Conservation (phyloP, 805 yeast genomes). For the Kluyveromyces siamensis region DNA sequence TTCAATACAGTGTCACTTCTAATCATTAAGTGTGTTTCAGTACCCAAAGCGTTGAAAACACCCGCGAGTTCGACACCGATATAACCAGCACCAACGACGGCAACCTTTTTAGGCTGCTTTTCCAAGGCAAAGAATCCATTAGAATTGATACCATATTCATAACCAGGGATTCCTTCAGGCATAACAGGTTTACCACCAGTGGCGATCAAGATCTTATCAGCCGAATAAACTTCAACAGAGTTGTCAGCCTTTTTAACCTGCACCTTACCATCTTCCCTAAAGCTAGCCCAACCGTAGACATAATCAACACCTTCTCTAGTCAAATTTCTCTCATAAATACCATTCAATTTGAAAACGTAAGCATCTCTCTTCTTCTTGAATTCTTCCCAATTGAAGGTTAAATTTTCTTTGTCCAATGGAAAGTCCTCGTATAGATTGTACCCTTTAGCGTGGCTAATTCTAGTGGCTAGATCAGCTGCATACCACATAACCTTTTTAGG, state of each 20-base stretch:
- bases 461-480: slow-evolving; percentile 82
- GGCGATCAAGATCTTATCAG: slow-evolving; percentile 79
- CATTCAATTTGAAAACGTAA: slow-evolving; percentile 77
- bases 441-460: slow-evolving; percentile 62
- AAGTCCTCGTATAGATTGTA: slow-evolving; percentile 69
- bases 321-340: slow-evolving; percentile 84
- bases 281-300: slow-evolving; percentile 78
- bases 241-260: slow-evolving; percentile 69
- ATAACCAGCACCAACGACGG: slow-evolving; percentile 96
- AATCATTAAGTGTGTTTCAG: slow-evolving; percentile 78
- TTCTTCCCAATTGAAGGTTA: slow-evolving; percentile 70
- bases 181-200: slow-evolving; percentile 81
- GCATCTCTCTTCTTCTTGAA: slow-evolving; percentile 90
- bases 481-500: slow-evolving; percentile 99
- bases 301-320: slow-evolving; percentile 83
- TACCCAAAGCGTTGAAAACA: slow-evolving; percentile 78
- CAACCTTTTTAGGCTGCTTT: slow-evolving; percentile 83
- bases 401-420: slow-evolving; percentile 38
- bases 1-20: slow-evolving; percentile 89
- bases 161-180: slow-evolving; percentile 68
- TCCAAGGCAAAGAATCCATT: slow-evolving; percentile 84
- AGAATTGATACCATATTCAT: slow-evolving; percentile 74
- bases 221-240: slow-evolving; percentile 51
- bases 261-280: slow-evolving; percentile 60
- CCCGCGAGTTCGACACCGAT: slow-evolving; percentile 96